Conservation (phyloP, 2,329 filamentous ascomycete species). For the Fusarium verrucosum region DNA sequence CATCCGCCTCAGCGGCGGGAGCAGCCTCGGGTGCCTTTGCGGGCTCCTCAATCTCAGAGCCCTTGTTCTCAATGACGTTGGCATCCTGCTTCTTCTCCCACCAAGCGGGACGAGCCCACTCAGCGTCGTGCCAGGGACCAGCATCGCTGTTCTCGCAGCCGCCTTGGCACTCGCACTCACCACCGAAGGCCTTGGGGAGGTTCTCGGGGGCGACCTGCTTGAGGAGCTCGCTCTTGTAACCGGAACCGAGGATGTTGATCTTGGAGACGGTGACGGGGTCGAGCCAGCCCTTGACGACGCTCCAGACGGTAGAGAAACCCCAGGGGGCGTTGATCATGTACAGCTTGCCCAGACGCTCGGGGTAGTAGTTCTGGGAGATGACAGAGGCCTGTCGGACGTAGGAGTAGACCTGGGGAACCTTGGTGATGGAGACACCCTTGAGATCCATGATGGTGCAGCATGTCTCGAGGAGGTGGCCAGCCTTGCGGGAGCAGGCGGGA, state of each 20-base stretch:
- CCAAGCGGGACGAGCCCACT: conserved; percentile 73
- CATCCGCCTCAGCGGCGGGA: conserved; percentile 47
- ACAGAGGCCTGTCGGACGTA: conserved; percentile 86
- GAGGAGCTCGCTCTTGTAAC: conserved; percentile 86
- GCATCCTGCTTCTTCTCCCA: conserved; percentile 63
- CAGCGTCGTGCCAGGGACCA: conserved; percentile 84
- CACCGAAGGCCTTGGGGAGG: conserved; percentile 86
- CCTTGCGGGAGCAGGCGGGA: conserved; percentile 93
- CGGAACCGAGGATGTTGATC: conserved; percentile 86
- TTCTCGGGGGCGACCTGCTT: conserved; percentile 89
- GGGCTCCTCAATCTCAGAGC: conserved; percentile 50
- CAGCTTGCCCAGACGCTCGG: conserved; percentile 92
- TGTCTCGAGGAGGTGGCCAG: conserved; percentile 89
- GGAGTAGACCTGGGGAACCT: conserved; percentile 83
- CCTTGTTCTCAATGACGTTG: conserved; percentile 53
- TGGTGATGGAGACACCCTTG: conserved; percentile 88
- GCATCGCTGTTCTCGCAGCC: conserved; percentile 89
- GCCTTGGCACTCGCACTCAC: conserved; percentile 80
- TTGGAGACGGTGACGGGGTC: conserved; percentile 97
- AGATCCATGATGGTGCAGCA: conserved; percentile 99
- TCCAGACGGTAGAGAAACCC: conserved; percentile 90
- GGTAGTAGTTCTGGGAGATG: conserved; percentile 99
- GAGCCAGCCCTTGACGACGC: conserved; percentile 89
- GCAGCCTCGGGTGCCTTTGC: conserved; percentile 46
- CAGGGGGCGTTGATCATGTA: conserved; percentile 98